Evolutionary conservation across 2,329 filamentous ascomycete genomes (phyloP), one percentile per base, ranked within the genome.

Genomic region (Clonostachys sp.): DNA sequence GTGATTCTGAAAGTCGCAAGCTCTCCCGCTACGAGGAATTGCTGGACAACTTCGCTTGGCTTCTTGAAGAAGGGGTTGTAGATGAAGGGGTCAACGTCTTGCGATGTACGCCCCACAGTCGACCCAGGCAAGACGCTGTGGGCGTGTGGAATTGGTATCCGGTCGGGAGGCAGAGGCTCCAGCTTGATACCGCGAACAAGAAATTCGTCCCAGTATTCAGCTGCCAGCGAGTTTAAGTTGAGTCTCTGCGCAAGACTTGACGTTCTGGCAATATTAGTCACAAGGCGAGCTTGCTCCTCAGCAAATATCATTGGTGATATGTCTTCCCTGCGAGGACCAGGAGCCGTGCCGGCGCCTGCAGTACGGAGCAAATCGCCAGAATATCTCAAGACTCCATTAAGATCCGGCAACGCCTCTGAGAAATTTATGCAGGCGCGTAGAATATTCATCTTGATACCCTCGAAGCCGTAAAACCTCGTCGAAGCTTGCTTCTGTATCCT

Each of bases 181-280:
- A 95, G 71, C 47, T 84, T 80, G 55, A 95, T 73, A 52, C 83
- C 83, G 44, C 94, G 84, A 42, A 99, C 78, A 9, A 99, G 73
- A 57, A 97, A 97, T 59, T 96, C 90, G 63, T 99, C 94, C 94
- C 94, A 99, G 61, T 96, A 99, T 55, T 94, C 87, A 6, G 90
- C 91, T 45, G 83, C 77, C 40, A 92, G 67, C 48, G 86, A 70
- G 6, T 78, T 71, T 30, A 91, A 70, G 1, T 91, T 91, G 24
- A 96, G 68, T 50, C 87, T 84, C 50, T 80, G 81, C 1, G 88
- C 86, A n/a, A 94, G 81, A 34, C 77, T 81, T 33, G 91, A 82
- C 1, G 91, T 96, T 52, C 92, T 87, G 35, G 85, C 82, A 50
- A 99, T 91, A 55, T 92, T 96, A 41, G 87, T 88, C 42, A 85